Percentiles rank a stretch among this genome's conserved stretches.
phyloP scores from a whole-genome alignment of 83 land plant species.

The Picea mariana region DNA sequence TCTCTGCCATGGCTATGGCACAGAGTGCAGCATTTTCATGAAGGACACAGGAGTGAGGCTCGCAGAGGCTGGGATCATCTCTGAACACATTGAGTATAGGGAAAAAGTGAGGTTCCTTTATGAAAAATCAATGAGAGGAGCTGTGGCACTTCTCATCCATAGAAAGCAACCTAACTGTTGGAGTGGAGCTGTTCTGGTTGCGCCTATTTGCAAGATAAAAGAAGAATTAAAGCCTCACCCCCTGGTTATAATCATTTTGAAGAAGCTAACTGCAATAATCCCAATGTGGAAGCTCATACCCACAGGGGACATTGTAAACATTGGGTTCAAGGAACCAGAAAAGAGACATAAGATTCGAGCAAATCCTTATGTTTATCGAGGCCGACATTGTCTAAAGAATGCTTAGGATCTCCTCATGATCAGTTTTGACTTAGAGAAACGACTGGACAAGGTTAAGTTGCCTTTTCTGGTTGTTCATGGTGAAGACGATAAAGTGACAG shows the following conservation, averaged over 20 bases:
- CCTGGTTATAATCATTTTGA: slow-evolving; percentile 44
- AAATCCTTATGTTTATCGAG: slow-evolving; percentile 74
- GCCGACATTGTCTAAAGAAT: slow-evolving; percentile 66
- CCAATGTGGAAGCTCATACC: slow-evolving; percentile 85
- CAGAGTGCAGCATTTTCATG: too few species aligned
- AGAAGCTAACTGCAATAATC: slow-evolving; percentile 30
- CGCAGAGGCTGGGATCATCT: too few species aligned
- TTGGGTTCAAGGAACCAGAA: slow-evolving; percentile 58
- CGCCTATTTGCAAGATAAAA: slow-evolving; percentile 75
- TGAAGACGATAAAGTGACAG: too few species aligned
- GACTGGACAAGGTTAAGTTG: slow-evolving; percentile 17
- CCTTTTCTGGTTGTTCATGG: too few species aligned
- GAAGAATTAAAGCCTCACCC: slow-evolving; percentile 74
- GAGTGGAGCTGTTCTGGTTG: slow-evolving; percentile 44
- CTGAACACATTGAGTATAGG: slow-evolving; percentile 32
- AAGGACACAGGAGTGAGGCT: too few species aligned
- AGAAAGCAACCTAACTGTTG: slow-evolving; percentile 31
- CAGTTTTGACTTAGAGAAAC: slow-evolving; percentile 60
- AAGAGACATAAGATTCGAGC: slow-evolving; percentile 57
- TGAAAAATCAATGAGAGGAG: slow-evolving; percentile 61
- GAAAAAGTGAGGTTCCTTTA: slow-evolving; percentile 38
- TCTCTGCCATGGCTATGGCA: too few species aligned
- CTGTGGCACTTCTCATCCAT: slow-evolving; percentile 33
- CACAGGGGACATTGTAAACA: slow-evolving; percentile 52
- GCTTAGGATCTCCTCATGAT: slow-evolving; percentile 63